Conservation (phyloP, 2,329 filamentous ascomycete species). For the Aspergillus pseudonomiae region DNA sequence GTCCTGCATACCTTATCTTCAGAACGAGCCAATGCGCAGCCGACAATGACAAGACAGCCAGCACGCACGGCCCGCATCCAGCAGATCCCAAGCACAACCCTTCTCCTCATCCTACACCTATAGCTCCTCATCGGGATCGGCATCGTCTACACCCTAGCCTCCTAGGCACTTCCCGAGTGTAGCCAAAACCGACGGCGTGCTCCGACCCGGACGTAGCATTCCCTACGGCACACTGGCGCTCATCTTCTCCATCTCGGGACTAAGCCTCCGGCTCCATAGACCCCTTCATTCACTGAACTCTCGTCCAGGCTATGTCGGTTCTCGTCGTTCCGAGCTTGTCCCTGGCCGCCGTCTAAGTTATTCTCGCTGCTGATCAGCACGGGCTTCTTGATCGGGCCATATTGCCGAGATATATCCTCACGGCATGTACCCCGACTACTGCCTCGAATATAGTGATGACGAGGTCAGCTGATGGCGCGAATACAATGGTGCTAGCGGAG, state of each 20-base stretch:
- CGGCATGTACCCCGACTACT: constrained; percentile 71
- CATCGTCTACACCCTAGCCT: constrained; percentile 55
- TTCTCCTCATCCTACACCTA: constrained; percentile 52
- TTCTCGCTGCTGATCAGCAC: constrained; percentile 51
- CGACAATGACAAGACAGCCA: not conserved
- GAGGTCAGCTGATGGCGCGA: constrained; percentile 67
- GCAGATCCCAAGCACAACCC: constrained; percentile 21
- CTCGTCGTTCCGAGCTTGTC: constrained; percentile 66
- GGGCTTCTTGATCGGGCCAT: constrained; percentile 62
- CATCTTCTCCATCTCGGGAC: constrained; percentile 72
- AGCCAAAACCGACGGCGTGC: constrained; percentile 49
- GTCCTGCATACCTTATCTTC: not conserved
- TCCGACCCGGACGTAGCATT: constrained; percentile 49
- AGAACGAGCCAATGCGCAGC: constrained; percentile 2
- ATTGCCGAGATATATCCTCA: constrained; percentile 68
- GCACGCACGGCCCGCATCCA: constrained; percentile 10
- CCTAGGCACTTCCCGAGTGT: constrained; percentile 55
- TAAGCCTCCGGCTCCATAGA: constrained; percentile 67
- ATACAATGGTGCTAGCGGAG: constrained; percentile 67
- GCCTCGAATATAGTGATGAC: constrained; percentile 77
- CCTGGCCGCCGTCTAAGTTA: constrained; percentile 58
- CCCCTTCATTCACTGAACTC: constrained; percentile 67
- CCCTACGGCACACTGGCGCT: constrained; percentile 70
- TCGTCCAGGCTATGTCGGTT: constrained; percentile 71
- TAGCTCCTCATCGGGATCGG: constrained; percentile 68